Evolutionary conservation across 495 filamentous ascomycete genomes (phyloP).

Genomic region (Annulohypoxylon stygium): DNA sequence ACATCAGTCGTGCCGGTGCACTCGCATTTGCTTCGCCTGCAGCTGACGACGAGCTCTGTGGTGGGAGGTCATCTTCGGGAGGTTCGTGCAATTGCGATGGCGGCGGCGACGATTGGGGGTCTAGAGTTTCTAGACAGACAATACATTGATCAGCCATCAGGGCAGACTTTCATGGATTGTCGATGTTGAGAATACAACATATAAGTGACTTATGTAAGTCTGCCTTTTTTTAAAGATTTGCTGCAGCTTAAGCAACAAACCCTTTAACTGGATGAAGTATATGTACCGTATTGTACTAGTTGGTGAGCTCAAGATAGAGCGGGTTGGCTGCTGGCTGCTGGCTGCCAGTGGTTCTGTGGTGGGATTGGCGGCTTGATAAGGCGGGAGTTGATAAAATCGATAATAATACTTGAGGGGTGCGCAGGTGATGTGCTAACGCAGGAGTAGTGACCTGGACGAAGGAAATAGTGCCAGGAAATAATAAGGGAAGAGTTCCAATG

Average conservation of each 20-base stretch:
- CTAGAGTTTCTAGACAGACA: conserved; percentile 94
- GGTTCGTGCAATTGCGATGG: conserved; percentile 39
- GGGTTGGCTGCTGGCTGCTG: conserved; percentile 1
- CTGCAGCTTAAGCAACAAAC: conserved; percentile 41
- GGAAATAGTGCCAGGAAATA: neutral
- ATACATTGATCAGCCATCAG: conserved; percentile 94
- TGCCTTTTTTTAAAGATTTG: conserved; percentile 38
- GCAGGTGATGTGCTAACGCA: conserved; percentile 5
- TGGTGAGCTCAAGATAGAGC: neutral
- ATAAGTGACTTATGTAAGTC: conserved; percentile 51
- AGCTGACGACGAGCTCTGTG: conserved; percentile 29
- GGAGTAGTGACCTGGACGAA: neutral
- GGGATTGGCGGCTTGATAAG: conserved; percentile 27
- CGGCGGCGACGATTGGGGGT: conserved; percentile 55
- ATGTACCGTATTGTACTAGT: conserved; percentile 34
- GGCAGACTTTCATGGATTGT: conserved; percentile 50
- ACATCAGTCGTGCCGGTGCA: conserved; percentile 50
- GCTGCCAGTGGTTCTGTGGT: neutral
- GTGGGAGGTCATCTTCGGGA: conserved; percentile 25
- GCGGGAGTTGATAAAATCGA: conserved; percentile 31
- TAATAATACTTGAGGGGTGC: conserved; percentile 3
- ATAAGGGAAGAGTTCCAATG: neutral
- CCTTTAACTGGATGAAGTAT: conserved; percentile 18
- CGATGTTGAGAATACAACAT: conserved; percentile 52
- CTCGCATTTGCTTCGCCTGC: conserved; percentile 35